Evolutionary conservation across 2,329 filamentous ascomycete genomes (phyloP).

Genomic region (Aspergillus phoenicis): DNA sequence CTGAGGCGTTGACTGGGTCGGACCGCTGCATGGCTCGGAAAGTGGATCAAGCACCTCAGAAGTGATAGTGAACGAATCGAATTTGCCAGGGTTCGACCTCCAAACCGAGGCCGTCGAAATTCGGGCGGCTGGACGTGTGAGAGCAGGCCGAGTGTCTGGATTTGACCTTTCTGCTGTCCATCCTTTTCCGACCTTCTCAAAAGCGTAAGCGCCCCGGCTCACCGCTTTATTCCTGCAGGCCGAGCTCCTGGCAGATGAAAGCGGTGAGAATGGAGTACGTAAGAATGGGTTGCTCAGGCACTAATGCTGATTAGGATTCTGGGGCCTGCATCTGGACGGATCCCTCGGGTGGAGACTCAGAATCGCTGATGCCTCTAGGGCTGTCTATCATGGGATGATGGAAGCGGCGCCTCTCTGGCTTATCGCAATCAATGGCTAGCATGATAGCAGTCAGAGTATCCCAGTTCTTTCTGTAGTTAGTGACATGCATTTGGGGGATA

Average conservation of each 20-base stretch:
- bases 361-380: background rate
- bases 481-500: background rate
- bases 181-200: constrained; percentile 5
- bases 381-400: background rate
- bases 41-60: constrained; percentile 33
- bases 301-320: constrained; percentile 1
- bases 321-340: constrained; percentile 1
- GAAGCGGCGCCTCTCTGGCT: too few species aligned
- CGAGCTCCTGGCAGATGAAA: constrained; percentile 6
- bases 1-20: constrained; percentile 36
- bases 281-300: background rate
- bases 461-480: too few species aligned
- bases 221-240: constrained; percentile 8
- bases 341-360: background rate
- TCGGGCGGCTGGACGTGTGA: constrained; percentile 23
- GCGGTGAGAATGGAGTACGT: background rate
- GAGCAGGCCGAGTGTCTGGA: constrained; percentile 7
- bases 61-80: background rate
- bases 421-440: too few species aligned
- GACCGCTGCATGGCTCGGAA: constrained; percentile 41
- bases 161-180: background rate
- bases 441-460: too few species aligned
- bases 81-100: constrained; percentile 12
- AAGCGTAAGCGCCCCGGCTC: constrained; percentile 3
- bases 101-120: constrained; percentile 1